Conservation (phyloP, 306 rosid genomes). For the Phaseolus lunatus region DNA sequence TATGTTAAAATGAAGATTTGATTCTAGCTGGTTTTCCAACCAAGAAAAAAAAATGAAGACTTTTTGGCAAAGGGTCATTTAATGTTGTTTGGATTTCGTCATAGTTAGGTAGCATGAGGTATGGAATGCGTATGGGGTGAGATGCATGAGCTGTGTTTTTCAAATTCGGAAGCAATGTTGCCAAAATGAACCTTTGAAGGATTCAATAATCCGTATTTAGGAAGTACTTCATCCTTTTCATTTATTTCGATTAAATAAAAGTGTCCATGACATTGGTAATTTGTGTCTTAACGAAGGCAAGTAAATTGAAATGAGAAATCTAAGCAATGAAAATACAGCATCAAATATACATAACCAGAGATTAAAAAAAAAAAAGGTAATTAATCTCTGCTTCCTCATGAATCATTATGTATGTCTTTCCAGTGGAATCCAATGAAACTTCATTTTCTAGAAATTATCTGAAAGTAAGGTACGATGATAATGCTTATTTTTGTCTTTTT, state of each 20-base stretch:
- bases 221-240: constrained; percentile 13
- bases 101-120: constrained; percentile 42
- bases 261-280: neutral
- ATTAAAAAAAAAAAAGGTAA: neutral
- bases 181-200: constrained; percentile 35
- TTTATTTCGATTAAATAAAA: constrained; percentile 25
- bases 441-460: constrained; percentile 28
- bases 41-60: neutral
- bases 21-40: constrained; percentile 29
- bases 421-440: constrained; percentile 63
- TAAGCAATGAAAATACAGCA: constrained; percentile 34
- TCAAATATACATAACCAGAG: neutral
- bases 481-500: neutral
- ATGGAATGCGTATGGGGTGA: constrained; percentile 46
- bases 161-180: constrained; percentile 40
- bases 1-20: constrained; percentile 37
- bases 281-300: neutral
- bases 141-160: constrained; percentile 36
- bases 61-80: constrained; percentile 29
- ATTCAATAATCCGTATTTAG: constrained; percentile 29
- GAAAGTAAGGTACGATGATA: neutral
- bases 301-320: constrained; percentile 20
- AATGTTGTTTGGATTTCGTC: constrained; percentile 40
- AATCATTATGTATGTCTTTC: constrained; percentile 6
- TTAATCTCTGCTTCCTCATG: constrained; percentile 24